Conservation (phyloP, 495 filamentous ascomycete species). For the Neurospora sp. region DNA sequence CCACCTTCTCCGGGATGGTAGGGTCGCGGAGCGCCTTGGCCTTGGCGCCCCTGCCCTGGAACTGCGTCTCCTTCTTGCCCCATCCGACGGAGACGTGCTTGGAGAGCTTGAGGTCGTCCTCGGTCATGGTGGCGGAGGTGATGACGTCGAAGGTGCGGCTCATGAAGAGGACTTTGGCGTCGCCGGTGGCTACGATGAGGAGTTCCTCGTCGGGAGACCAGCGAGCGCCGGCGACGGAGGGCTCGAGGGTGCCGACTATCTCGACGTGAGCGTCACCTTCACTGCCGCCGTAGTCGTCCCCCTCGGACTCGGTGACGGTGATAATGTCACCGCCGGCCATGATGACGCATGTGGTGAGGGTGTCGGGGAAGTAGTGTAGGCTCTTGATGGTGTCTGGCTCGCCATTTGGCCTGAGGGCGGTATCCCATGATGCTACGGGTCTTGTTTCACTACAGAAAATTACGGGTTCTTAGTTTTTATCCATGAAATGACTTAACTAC, state of each 20-base stretch:
- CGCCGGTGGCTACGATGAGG: constrained; percentile 68
- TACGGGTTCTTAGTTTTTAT: not conserved
- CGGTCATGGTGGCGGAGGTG: constrained; percentile 55
- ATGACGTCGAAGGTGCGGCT: constrained; percentile 82
- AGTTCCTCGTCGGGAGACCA: constrained; percentile 97
- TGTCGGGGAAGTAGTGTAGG: constrained; percentile 79
- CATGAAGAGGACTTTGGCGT: constrained; percentile 81
- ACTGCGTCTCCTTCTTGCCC: constrained; percentile 97
- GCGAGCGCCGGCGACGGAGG: constrained; percentile 75
- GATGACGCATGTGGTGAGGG: constrained; percentile 63
- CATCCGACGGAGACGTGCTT: constrained; percentile 97
- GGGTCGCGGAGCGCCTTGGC: constrained; percentile 85
- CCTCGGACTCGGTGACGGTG: constrained; percentile 46
- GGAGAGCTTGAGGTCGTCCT: constrained; percentile 73
- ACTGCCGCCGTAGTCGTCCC: too few relatives aligned
- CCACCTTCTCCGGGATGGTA: constrained; percentile 87
- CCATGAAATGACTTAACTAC: not conserved
- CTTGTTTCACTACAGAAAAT: constrained; percentile 18
- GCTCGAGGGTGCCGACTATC: constrained; percentile 87
- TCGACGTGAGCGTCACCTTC: constrained; percentile 53
- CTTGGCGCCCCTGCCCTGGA: constrained; percentile 86
- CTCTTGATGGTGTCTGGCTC: constrained; percentile 58
- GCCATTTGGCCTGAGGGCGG: constrained; percentile 54
- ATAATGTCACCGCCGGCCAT: constrained; percentile 88
- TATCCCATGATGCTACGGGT: constrained; percentile 77